phyloP scores from a whole-genome alignment of 345 rosid species.

The Sapria himalayana region DNA sequence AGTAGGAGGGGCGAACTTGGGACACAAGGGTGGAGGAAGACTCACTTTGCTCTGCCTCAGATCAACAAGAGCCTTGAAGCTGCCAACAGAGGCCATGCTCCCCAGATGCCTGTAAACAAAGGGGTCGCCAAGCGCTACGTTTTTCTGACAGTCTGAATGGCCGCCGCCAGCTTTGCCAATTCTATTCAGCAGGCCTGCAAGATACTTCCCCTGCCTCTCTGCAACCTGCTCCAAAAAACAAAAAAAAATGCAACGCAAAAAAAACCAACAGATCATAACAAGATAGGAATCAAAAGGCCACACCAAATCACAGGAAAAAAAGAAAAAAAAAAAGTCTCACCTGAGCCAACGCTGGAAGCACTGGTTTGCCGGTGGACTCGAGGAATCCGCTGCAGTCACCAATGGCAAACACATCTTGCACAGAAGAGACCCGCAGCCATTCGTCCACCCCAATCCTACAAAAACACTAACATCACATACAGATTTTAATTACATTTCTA shows the following conservation, averaged over 20 bases:
- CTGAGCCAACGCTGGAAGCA: conserved; percentile 94
- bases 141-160: conserved; percentile 32
- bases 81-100: conserved; percentile 89
- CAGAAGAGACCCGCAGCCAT: conserved; percentile 70
- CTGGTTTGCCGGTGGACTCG: conserved; percentile 59
- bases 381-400: conserved; percentile 96
- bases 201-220: conserved; percentile 81
- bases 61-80: conserved; percentile 86
- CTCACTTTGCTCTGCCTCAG: conserved; percentile 82
- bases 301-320: background rate
- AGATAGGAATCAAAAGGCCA: background rate
- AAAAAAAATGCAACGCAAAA: background rate
- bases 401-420: conserved; percentile 62
- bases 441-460: conserved; percentile 72
- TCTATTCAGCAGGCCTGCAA: conserved; percentile 32
- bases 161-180: conserved; percentile 66
- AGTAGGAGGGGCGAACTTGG: too few species aligned
- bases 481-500: too few species aligned
- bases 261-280: background rate
- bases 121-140: conserved; percentile 38
- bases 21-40: background rate
- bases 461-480: background rate
- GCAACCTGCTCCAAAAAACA: conserved; percentile 40
- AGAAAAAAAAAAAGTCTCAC: conserved; percentile 12
- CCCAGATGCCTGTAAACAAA: conserved; percentile 87